These are phyloP conservation scores for Fusarium nanum DNA, from an alignment of 2,329 filamentous ascomycete species.

Conservation along the genomic window DNA sequence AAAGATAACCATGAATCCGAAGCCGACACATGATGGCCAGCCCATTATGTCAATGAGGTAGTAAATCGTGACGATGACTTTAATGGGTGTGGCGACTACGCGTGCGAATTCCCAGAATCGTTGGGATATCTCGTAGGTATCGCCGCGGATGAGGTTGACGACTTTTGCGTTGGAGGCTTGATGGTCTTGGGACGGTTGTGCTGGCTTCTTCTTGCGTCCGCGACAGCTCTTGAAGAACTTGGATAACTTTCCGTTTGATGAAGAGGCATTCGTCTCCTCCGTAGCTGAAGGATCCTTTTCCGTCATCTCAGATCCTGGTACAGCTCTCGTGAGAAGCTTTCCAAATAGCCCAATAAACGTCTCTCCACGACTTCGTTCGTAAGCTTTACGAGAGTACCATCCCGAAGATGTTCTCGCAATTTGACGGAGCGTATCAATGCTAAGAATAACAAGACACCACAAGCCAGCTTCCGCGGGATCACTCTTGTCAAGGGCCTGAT, in stretches of 20 bases:
- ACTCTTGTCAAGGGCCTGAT: slow-evolving; percentile 49
- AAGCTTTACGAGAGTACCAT: slow-evolving; percentile 87
- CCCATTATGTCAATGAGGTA: slow-evolving; percentile 80
- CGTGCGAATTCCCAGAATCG: slow-evolving; percentile 87
- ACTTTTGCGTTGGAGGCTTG: slow-evolving; percentile 91
- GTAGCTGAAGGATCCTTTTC: slow-evolving; percentile 49
- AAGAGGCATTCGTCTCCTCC: background rate
- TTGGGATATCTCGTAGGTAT: slow-evolving; percentile 85
- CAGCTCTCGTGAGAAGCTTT: slow-evolving; percentile 54
- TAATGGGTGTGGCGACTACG: slow-evolving; percentile 81
- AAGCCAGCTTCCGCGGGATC: slow-evolving; percentile 49
- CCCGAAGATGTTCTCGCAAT: slow-evolving; percentile 57
- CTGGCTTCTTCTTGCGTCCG: slow-evolving; percentile 24
- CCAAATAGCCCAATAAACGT: slow-evolving; percentile 54
- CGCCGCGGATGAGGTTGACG: slow-evolving; percentile 84
- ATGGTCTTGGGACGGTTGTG: slow-evolving; percentile 47
- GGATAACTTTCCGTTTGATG: background rate
- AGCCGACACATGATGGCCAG: slow-evolving; percentile 79
- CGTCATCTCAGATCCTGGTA: slow-evolving; percentile 54
- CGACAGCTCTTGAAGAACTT: slow-evolving; percentile 38
- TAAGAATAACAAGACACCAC: slow-evolving; percentile 54
- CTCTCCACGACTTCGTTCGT: slow-evolving; percentile 86
- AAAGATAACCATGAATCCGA: slow-evolving; percentile 75
- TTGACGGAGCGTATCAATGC: slow-evolving; percentile 50
- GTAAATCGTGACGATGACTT: slow-evolving; percentile 74